Evolutionary conservation across 1,284 basidiomycete species (phyloP).

Genomic region (Austropuccinia psidii): DNA sequence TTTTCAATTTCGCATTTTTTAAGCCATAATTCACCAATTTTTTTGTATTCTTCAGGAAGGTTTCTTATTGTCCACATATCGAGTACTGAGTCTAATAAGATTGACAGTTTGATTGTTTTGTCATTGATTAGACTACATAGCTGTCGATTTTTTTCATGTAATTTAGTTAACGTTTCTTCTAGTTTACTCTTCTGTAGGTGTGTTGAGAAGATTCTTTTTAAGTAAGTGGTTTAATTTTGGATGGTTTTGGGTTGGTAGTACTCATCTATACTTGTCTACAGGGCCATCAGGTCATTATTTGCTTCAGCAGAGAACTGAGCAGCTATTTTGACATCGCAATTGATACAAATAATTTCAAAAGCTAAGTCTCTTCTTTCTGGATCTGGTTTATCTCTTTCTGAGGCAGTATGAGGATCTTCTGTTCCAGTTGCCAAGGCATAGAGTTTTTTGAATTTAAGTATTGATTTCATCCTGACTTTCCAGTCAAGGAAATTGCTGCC

Average conservation of each 20-base stretch:
- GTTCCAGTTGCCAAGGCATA: not conserved
- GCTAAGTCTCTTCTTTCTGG: not conserved
- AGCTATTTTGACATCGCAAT: not conserved
- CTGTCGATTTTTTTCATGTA: not conserved
- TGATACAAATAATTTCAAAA: not conserved
- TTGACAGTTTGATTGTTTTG: not conserved
- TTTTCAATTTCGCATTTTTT: not conserved
- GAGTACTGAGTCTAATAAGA: not conserved
- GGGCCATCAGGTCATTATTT: not conserved
- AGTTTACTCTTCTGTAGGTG: not conserved
- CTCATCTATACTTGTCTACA: not conserved
- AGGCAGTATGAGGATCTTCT: not conserved
- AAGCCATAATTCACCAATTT: not conserved
- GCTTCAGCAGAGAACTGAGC: not conserved
- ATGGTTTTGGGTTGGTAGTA: slow-evolving; percentile 3
- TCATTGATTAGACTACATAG: not conserved
- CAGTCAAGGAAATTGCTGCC: not conserved
- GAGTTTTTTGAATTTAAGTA: not conserved
- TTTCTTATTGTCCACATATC: not conserved
- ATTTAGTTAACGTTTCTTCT: not conserved
- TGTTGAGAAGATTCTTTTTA: not conserved
- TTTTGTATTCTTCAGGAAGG: not conserved
- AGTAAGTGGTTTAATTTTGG: not conserved
- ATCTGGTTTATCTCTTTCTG: not conserved
- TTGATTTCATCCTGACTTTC: not conserved